Evolutionary conservation across 1,284 basidiomycete species (phyloP), one percentile per base, ranked within the genome.

Genomic region (Porogramme epimiltina): DNA sequence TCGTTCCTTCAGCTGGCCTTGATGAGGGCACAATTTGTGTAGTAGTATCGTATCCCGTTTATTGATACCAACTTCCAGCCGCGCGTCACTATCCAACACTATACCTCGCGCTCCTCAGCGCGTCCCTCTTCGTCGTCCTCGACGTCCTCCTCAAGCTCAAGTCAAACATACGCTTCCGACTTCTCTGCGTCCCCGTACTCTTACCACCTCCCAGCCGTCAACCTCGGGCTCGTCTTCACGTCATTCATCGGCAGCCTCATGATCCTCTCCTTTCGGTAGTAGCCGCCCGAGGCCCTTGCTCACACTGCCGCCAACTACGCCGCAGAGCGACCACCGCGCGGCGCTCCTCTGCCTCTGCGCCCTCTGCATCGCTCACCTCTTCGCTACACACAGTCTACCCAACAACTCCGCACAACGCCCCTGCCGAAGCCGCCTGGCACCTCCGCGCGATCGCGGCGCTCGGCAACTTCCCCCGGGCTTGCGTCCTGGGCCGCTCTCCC

Each of bases 101-200:
- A 40, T 8, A 20, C 28, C n/a, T 45, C 52, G 11, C 42, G 25
- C 18, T 22, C 41, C 2, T 51, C 46, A 6, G 3, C 58, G 38
- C 55, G 54, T 25, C 55, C 58, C 10, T 54, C 49, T 1, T 54
- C 58, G 4, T 54, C 58, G 19, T 59, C 58, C 13, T 59, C 58
- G 2, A 52, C 28, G 9, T 9, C 34, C n/a, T 48, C 49, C 9
- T 51, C 47, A n/a, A 25, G 22, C 20, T 43, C 41, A 16, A 13
- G 8, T 31, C 28, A 16, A 26, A 19, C 5, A 8, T 8, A 13
- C 39, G 33, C 24, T 15, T 39, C 45, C 25, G 37, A 41, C 46
- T 42, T 42, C 2, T 26, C 48, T 23, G 42, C 23, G 13, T 24
- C 23, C 22, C 16, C 38, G 4, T 16, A 34, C 16, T 6, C n/a